These are phyloP conservation scores for Apodospora peruviana DNA, from an alignment of 495 filamentous ascomycete genomes.

Conservation along the genomic window DNA sequence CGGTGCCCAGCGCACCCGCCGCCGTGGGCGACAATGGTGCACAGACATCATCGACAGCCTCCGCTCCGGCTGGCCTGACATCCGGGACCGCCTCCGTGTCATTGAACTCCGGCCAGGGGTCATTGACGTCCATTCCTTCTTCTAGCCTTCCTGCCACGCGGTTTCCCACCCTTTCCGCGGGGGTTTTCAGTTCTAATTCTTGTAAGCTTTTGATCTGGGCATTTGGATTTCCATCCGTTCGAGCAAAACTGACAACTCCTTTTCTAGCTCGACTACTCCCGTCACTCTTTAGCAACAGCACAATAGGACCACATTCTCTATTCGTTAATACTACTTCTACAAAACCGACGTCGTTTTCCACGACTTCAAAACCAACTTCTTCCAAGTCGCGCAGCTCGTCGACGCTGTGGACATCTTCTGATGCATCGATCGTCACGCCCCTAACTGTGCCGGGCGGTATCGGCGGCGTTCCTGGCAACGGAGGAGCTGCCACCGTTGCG, in stretches of 20 bases:
- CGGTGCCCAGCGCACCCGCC: conserved; percentile 22
- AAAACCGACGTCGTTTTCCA: conserved; percentile 18
- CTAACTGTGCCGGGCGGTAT: conserved; percentile 6
- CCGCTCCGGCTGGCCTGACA: conserved; percentile 11
- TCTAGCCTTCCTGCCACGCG: conserved; percentile 31
- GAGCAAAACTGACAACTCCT: neutral
- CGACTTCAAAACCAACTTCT: conserved; percentile 14
- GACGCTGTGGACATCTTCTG: conserved; percentile 9
- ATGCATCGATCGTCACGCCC: conserved; percentile 3
- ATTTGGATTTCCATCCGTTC: neutral
- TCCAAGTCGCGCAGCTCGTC: conserved; percentile 13
- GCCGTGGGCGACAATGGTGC: conserved; percentile 20
- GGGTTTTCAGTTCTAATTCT: conserved; percentile 35
- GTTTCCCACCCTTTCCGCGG: conserved; percentile 36
- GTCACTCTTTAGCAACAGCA: conserved; percentile 36
- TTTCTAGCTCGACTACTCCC: conserved; percentile 25
- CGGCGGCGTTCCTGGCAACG: conserved; percentile 1
- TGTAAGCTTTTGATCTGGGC: no score
- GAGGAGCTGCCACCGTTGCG: neutral
- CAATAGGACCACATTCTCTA: conserved; percentile 18
- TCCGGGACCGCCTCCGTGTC: conserved; percentile 10
- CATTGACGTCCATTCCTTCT: conserved; percentile 47
- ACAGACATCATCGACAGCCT: conserved; percentile 21
- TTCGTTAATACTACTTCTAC: conserved; percentile 27
- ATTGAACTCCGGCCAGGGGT: conserved; percentile 11